phyloP scores from a whole-genome alignment of 345 rosid species.

The Theobroma cacao region DNA sequence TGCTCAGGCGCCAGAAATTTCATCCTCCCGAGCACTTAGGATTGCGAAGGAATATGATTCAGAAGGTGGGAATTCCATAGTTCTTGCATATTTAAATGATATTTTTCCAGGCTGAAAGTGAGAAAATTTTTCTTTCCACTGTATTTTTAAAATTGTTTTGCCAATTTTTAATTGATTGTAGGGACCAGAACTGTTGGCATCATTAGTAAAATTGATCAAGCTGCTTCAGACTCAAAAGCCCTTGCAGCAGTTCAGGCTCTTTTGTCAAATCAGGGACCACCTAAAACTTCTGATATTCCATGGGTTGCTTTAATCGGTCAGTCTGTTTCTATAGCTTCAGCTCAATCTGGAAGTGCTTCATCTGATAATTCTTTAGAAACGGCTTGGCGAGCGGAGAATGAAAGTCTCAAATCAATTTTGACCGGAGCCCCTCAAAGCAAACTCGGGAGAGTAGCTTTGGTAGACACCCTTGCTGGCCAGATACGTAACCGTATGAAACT shows the following conservation, averaged over 20 bases:
- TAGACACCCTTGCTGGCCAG: slow-evolving; percentile 88
- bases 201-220: slow-evolving; percentile 92
- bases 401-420: slow-evolving; percentile 75
- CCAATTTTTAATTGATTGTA: slow-evolving; percentile 26
- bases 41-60: slow-evolving; percentile 91
- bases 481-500: slow-evolving; percentile 89
- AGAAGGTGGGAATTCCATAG: slow-evolving; percentile 53
- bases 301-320: slow-evolving; percentile 99
- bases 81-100: slow-evolving; percentile 13
- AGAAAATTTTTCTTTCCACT: neutral
- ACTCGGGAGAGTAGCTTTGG: slow-evolving; percentile 93
- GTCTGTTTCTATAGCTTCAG: slow-evolving; percentile 85
- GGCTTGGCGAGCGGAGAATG: slow-evolving; percentile 99
- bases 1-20: slow-evolving; percentile 82
- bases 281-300: slow-evolving; percentile 87
- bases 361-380: slow-evolving; percentile 91
- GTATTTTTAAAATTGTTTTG: neutral
- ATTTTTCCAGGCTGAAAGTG: neutral
- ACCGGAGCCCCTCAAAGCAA: slow-evolving; percentile 86
- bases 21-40: slow-evolving; percentile 86
- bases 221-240: slow-evolving; percentile 84
- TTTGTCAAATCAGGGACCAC: slow-evolving; percentile 84
- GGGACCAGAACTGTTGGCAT: slow-evolving; percentile 97
- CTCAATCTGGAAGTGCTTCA: slow-evolving; percentile 66
- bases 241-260: slow-evolving; percentile 97